Conservation (phyloP, 2,329 filamentous ascomycete species). For the Penicillium sp. region DNA sequence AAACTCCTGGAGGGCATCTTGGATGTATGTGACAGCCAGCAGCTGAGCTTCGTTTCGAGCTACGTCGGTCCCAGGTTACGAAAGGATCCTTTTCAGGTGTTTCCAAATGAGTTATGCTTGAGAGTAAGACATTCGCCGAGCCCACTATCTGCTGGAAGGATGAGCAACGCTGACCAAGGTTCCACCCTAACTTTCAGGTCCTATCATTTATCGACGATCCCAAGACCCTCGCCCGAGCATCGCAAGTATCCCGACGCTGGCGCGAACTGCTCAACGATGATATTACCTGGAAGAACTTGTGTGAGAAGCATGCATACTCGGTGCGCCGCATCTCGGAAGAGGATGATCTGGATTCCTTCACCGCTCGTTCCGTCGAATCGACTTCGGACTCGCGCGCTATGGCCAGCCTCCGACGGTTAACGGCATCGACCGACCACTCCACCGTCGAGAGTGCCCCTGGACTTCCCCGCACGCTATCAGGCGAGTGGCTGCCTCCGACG, state of each 20-base stretch:
- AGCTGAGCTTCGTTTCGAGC: slow-evolving; percentile 93
- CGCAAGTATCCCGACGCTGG: slow-evolving; percentile 95
- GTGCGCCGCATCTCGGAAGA: slow-evolving; percentile 64
- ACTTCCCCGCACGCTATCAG: slow-evolving; percentile 42
- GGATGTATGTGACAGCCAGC: slow-evolving; percentile 91
- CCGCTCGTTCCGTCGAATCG: slow-evolving; percentile 28
- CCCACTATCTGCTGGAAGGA: background rate
- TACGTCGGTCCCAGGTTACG: slow-evolving; percentile 93
- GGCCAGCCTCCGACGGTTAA: slow-evolving; percentile 28
- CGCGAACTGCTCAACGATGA: slow-evolving; percentile 91
- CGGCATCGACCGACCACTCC: slow-evolving; percentile 35
- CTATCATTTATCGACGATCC: slow-evolving; percentile 97
- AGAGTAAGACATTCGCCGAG: slow-evolving; percentile 60
- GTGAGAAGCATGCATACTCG: slow-evolving; percentile 94
- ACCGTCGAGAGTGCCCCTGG: slow-evolving; percentile 51
- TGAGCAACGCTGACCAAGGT: background rate
- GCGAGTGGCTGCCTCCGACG: slow-evolving; percentile 36
- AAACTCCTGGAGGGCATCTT: slow-evolving; percentile 83
- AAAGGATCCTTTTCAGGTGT: slow-evolving; percentile 89
- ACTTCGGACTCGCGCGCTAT: slow-evolving; percentile 24
- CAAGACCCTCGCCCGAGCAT: slow-evolving; percentile 86
- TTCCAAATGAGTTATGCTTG: slow-evolving; percentile 91
- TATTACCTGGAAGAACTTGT: slow-evolving; percentile 97
- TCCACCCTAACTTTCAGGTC: slow-evolving; percentile 61
- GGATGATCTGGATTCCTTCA: slow-evolving; percentile 39